Base-by-base conservation (phyloP, 352 stramenopile species). In the Hyaloperonospora brassicae region DNA sequence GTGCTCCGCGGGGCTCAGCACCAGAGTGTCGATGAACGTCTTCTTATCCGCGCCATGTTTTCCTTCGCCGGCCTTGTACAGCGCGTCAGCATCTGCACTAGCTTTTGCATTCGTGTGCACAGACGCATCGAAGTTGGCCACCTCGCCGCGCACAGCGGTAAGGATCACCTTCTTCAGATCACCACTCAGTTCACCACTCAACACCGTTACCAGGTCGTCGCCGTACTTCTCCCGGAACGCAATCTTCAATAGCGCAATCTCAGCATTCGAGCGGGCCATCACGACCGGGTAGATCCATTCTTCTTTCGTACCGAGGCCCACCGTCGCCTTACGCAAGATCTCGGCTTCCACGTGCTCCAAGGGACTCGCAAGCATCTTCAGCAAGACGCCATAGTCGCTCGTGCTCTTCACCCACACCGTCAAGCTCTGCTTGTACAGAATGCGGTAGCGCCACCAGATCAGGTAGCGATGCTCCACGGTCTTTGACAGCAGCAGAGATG, bases 41-140 rank as follows among this genome's bases (percentile, higher is more conserved):
- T 68, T 61, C 50, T 84, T 72, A 40, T 87, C 72, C n/a, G 74
- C 87, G 22, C 79, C 74, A 34, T 71, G 71, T 34, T 68, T 70
- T 46, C 76, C 76, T 68, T 89, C 68, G 55, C 76, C 76, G 22
- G 76, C 79, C 42, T 82, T 79, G 70, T 87, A 89, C 5, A 89
- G 47, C 1, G 31, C 64, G 25, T 75, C 73, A 0, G 79, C 79
- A 30, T 87, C 66, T 6, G 59, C 48, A 46, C 63, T 64, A 24
- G 75, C 77, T 64, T 84, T 81, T 12, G 61, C 60, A 43, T 46
- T 48, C 40, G 68, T 87, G 72, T 86, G 63, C 49, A 86, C 73
- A 22, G 60, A 22, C 2, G 75, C 43, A 49, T 88, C 75, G 50
- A 74, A 86, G 17, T 7, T 21, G 47, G 56, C 23, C 40, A 78